Percentiles rank a stretch among this genome's conserved stretches.
phyloP scores from a whole-genome alignment of 169 alveolate species.

The Plasmodium vivax region DNA sequence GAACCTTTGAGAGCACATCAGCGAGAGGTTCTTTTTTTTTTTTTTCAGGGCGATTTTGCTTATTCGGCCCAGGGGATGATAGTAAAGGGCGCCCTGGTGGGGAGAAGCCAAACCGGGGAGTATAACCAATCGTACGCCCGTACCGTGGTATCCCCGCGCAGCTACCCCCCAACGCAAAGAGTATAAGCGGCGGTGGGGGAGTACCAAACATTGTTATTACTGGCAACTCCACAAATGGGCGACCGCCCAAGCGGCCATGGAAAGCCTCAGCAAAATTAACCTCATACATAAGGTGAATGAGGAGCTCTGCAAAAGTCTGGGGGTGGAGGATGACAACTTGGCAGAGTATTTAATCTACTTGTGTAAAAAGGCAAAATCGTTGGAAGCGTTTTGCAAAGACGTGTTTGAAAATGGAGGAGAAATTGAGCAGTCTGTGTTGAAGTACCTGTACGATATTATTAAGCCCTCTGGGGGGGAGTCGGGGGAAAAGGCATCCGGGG shows the following conservation, averaged over 20 bases:
- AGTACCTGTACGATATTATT: conserved; percentile 30
- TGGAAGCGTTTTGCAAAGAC: conserved; percentile 60
- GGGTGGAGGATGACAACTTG: conserved; percentile 54
- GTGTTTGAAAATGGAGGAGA: conserved; percentile 72
- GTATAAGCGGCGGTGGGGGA: background rate
- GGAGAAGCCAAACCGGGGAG: background rate
- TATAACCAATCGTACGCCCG: background rate
- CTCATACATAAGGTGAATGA: conserved; percentile 42
- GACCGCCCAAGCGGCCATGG: background rate
- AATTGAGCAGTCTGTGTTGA: conserved; percentile 45
- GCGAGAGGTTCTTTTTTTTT: background rate
- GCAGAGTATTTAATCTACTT: conserved; percentile 42
- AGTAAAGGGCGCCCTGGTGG: background rate
- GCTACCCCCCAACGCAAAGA: background rate
- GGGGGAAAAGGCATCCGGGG: background rate
- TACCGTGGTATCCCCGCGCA: background rate
- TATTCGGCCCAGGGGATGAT: background rate
- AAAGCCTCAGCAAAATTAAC: conserved; percentile 42
- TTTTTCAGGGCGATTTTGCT: background rate
- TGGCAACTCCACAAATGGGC: background rate
- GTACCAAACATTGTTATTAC: background rate
- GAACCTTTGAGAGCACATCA: background rate
- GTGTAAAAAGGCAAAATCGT: conserved; percentile 34
- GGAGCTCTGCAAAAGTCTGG: conserved; percentile 23
- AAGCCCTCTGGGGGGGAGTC: background rate